These are phyloP conservation scores for Trichoderma sp. DNA, from an alignment of 2,329 filamentous ascomycete species.

Conservation along the genomic window DNA sequence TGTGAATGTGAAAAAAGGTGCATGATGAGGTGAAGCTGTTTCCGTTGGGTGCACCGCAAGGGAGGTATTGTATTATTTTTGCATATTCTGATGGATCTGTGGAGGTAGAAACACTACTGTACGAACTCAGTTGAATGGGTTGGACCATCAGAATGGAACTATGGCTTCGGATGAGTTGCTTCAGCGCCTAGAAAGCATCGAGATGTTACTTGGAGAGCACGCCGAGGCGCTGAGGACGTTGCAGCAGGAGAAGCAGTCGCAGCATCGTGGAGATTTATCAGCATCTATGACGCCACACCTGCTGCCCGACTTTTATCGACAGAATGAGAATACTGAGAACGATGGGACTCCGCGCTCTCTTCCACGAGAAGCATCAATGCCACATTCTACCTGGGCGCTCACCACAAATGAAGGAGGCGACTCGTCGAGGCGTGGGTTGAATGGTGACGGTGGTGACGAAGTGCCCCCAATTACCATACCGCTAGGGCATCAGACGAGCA, in stretches of 20 bases:
- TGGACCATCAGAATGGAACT: neutral
- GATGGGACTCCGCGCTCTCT: neutral
- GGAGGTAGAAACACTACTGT: neutral
- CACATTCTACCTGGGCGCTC: constrained; percentile 19
- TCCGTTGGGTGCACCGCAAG: too few species aligned
- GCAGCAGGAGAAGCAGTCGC: constrained; percentile 7
- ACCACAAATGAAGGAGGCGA: neutral
- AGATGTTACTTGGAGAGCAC: constrained; percentile 11
- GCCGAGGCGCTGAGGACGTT: neutral
- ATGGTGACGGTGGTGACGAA: neutral
- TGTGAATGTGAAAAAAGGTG: neutral
- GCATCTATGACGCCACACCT: neutral
- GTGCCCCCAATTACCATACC: constrained; percentile 25
- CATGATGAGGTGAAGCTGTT: neutral
- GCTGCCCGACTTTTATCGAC: constrained; percentile 12
- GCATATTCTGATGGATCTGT: neutral
- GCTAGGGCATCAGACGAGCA: constrained; percentile 26
- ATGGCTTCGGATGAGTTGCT: constrained; percentile 6
- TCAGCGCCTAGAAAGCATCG: constrained; percentile 12
- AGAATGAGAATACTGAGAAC: neutral
- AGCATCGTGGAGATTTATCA: neutral
- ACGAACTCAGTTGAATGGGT: neutral
- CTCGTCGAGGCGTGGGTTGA: constrained; percentile 3
- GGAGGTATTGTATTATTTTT: neutral
- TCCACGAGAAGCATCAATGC: neutral